Base-by-base conservation (phyloP, 192 early-diverging fungal genomes). In the Linnemannia elongata region DNA sequence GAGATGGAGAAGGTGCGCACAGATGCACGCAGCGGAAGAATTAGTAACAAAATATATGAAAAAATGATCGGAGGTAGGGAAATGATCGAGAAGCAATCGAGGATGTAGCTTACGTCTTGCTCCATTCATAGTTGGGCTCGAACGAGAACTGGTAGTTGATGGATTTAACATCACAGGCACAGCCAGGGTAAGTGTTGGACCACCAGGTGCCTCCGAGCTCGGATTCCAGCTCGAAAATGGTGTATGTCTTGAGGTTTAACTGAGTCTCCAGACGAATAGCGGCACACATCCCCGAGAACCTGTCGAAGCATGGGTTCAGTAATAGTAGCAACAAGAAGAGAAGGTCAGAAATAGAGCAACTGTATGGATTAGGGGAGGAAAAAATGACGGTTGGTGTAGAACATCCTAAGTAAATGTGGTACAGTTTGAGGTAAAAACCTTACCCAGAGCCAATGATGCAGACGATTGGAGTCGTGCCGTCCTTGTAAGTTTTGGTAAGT, bases 171-270 rank as follows among this genome's bases (percentile, higher is more conserved):
- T 92, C 91, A 68, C 91, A 92, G 2, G 84, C 90, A 42, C 86
- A 88, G 12, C 91, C 90, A 22, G 89, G 88, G 49, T 85, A 88
- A 22, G 78, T 82, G 68, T 78, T 83, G 38, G 60, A 81, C 45
- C 69, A 75, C 90, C 90, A 91, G 22, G 89, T 90, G 52, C 90
- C 90, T 4, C 90, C 90, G 2, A 91, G 66, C 18, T 89, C 88
- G 5, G 63, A 18, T 9, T 69, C 63, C 70, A 69, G 78, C 60
- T 91, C 90, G 66, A 89, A 89, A 38, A 91, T 83, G 13, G 75
- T 69, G 30, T 47, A 75, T 17, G 83, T 74, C 17, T 69, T 30
- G 39, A 89, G 79, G 36, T 82, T 80, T 36, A 91, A 72, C 38
- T 90, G 57, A 44, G 86, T 81, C 57, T 81, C 66, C 0, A 91